Evolutionary conservation across 768 basidiomycete genomes (phyloP).

Genomic region (Lactarius quietus): DNA sequence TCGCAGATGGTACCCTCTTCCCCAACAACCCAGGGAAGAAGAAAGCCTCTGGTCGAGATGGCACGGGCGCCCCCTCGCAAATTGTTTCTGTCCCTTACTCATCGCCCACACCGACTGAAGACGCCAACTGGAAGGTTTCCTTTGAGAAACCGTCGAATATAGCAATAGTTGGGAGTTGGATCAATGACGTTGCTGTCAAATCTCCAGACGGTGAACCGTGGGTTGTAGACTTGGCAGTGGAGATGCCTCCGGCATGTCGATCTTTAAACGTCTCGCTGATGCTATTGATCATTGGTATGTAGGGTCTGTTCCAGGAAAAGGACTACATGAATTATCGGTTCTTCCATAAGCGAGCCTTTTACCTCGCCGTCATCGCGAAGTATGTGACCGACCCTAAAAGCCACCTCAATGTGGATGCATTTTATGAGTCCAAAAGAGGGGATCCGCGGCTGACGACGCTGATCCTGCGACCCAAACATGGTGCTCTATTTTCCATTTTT

Average conservation of each 20-base stretch:
- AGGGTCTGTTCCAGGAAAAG: constrained; percentile 92
- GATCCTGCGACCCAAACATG: constrained; percentile 53
- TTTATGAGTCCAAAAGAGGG: constrained; percentile 53
- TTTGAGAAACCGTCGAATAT: constrained; percentile 78
- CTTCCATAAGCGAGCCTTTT: constrained; percentile 91
- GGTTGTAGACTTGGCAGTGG: constrained; percentile 74
- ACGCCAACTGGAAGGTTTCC: constrained; percentile 84
- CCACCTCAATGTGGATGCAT: constrained; percentile 52
- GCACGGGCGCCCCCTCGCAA: background rate
- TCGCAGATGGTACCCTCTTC: constrained; percentile 44
- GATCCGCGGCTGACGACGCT: constrained; percentile 67
- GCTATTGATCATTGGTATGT: background rate
- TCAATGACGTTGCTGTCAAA: constrained; percentile 70
- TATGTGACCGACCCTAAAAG: constrained; percentile 47
- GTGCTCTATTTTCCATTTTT: constrained; percentile 33
- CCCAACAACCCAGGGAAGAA: background rate
- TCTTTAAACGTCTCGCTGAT: background rate
- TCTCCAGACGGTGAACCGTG: constrained; percentile 61
- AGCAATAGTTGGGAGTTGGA: constrained; percentile 82
- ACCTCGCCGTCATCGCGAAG: constrained; percentile 74
- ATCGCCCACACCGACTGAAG: constrained; percentile 65
- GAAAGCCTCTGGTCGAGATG: constrained; percentile 8
- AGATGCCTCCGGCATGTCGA: constrained; percentile 72
- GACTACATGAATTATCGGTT: constrained; percentile 87
- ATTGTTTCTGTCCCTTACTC: constrained; percentile 62